Percentiles rank a stretch among this genome's conserved stretches.
Evolutionary conservation across 2,329 filamentous ascomycete species (phyloP).

Genomic region (Ilyonectria robusta): DNA sequence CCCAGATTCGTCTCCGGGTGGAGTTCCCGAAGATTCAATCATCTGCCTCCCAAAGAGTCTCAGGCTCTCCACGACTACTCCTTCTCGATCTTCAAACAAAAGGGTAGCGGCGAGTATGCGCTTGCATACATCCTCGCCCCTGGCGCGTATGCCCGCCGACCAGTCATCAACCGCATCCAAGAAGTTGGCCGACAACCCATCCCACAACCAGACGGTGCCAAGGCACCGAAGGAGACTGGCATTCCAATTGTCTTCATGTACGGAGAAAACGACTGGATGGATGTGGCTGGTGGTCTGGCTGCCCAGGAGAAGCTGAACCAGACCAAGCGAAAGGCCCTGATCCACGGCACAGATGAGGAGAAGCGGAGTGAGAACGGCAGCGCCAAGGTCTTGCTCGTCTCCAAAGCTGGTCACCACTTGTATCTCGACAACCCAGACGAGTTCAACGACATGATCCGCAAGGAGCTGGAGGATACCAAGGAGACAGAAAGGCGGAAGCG

Average conservation of each 20-base stretch:
- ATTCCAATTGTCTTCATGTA: conserved; percentile 95
- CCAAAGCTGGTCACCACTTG: conserved; percentile 71
- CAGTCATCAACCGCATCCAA: conserved; percentile 89
- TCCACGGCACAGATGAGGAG: conserved; percentile 76
- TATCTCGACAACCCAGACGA: conserved; percentile 72
- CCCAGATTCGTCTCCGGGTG: conserved; percentile 94
- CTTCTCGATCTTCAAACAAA: conserved; percentile 93
- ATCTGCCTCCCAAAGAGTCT: conserved; percentile 84
- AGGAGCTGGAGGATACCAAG: conserved; percentile 68
- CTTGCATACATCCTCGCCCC: conserved; percentile 94
- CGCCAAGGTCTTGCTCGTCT: conserved; percentile 85
- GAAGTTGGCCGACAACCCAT: conserved; percentile 83
- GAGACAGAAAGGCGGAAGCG: conserved; percentile 48
- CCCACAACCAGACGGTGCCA: conserved; percentile 45
- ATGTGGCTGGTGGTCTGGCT: conserved; percentile 86
- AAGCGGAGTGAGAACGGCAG: conserved; percentile 80
- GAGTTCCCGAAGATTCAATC: conserved; percentile 93
- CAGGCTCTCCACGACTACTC: conserved; percentile 92
- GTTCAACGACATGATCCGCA: conserved; percentile 67
- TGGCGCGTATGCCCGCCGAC: conserved; percentile 90
- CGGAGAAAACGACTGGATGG: conserved; percentile 99
- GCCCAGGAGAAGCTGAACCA: conserved; percentile 84
- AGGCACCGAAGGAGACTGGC: conserved; percentile 68
- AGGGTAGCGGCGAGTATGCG: conserved; percentile 93
- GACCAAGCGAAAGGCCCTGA: conserved; percentile 72